These are phyloP conservation scores for Globisporangium sylvaticum DNA, from an alignment of 352 stramenopile genomes.

Conservation along the genomic window DNA sequence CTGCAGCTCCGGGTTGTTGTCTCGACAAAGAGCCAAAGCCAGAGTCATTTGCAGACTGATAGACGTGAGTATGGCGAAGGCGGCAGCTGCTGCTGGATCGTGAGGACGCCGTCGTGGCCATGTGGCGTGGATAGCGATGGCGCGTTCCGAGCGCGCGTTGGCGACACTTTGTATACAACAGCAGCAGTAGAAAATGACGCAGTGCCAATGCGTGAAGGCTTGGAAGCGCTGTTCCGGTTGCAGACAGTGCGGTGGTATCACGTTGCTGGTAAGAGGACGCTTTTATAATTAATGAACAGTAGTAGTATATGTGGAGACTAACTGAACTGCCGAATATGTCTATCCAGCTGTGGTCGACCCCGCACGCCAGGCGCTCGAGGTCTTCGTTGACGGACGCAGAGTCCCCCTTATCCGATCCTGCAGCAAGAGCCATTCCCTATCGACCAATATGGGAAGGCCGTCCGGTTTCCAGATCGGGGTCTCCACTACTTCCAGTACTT, in stretches of 20 bases:
- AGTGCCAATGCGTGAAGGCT: no score
- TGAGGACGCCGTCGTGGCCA: conserved; percentile 24
- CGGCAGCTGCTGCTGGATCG: conserved; percentile 21
- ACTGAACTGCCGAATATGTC: not conserved
- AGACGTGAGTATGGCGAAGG: not conserved
- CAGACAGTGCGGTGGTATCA: conserved; percentile 12
- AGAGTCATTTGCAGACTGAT: not conserved
- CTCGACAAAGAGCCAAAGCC: not conserved
- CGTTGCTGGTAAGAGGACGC: conserved; percentile 12
- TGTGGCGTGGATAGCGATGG: conserved; percentile 20
- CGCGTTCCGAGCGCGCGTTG: conserved; percentile 7
- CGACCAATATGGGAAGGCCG: not conserved
- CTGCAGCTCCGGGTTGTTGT: conserved; percentile 22
- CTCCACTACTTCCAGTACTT: no score
- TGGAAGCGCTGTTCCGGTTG: not conserved
- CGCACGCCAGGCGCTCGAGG: not conserved
- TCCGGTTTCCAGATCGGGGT: conserved; percentile 4
- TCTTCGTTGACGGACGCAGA: conserved; percentile 7
- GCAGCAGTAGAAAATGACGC: not conserved
- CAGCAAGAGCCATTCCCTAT: not conserved
- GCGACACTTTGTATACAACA: not conserved
- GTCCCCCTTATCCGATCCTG: not conserved
- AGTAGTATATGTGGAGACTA: not conserved
- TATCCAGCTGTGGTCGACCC: not conserved
- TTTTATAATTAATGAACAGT: not conserved